Base-by-base conservation (phyloP, 2,329 filamentous ascomycete genomes). In the Arthrinium puccinioides region DNA sequence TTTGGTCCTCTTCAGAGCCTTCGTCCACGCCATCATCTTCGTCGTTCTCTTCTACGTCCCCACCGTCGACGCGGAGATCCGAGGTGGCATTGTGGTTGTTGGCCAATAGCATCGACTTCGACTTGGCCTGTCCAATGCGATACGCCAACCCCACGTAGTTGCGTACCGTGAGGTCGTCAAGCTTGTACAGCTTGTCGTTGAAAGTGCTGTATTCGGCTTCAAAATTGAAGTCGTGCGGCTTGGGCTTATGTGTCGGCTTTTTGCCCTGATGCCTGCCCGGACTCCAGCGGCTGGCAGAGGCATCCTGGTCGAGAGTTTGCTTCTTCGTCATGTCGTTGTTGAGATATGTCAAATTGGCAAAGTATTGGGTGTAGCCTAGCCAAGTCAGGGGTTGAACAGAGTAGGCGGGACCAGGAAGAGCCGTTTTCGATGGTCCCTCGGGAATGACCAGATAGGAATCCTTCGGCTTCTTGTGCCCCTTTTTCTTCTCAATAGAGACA, bases 161-260 rank as follows among this genome's bases (percentile, higher is more conserved):
- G 44, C 76, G 72, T 36, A 96, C 84, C 0, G 90, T 97, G 57
- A 98, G 64, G 60, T 97, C 90, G 29, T 76, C 69, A 49, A 96
- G 61, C 43, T 76, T 74, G 56, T 89, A 96, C 1, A 82, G 60
- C 40, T 77, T 63, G 56, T 97, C 88, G 16, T 80, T 74, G 38
- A 77, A 82, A 0, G 89, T 97, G 56, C 81, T 80, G 57, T 98
- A 98, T 58, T 95, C 87, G 33, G 94, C 68, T 54, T 94, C 74
- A 53, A 78, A 97, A 13, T 69, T 56, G 57, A 96, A 87, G 23
- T 75, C 63, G 29, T 67, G 74, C 4, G 82, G 76, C 46, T 75
- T 63, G 2, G 79, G 75, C 44, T 71, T 67, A 32, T 65, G 57
- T 41, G 68, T 64, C 4, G 69, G 74, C 44, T 75, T 66, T 56